Evolutionary conservation across 2,329 filamentous ascomycete species (phyloP), one percentile per base, ranked within the genome.

Genomic region (Colletotrichum sublineola): DNA sequence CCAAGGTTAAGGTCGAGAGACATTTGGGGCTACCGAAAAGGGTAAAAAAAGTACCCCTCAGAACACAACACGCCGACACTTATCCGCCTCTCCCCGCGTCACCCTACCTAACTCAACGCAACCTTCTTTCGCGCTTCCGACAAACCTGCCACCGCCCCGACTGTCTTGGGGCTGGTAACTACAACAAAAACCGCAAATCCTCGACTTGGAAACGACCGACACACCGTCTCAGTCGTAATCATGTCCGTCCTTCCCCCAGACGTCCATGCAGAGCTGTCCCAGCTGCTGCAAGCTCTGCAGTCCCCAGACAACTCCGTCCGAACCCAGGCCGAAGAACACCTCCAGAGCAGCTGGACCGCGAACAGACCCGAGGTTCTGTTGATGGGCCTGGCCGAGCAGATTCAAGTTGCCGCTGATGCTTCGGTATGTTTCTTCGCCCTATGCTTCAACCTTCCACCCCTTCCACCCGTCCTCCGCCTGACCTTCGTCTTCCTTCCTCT

Each of bases 331-430:
- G 96, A 99, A 83, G 94, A 97, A 75, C 93, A 95, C 81, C 86
- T 99, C 74, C 94, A 94, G 82, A 94, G 90, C 83, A 95, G 95
- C 87, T 99, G 96, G 96, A 93, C 95, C 46, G 85, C 86, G 74
- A 88, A 90, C 69, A 90, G 93, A 73, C 95, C 96, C 46, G 95
- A 98, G 79, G 88, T 97, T 77, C 87, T 98, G 77, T 86, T 99
- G 80, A 96, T 98, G 93, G 96, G 95, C 75, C 86, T 99, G 77
- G 95, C 93, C 52, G 96, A 98, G 85, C 96, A 98, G 84, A 91
- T 97, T 77, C 91, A 94, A 79, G 91, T 89, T 75, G 91, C 93
- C n/a, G 89, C 90, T 76, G 91, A 96, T 79, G 86, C 90, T 76
- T 87, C 89, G 72, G 94, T 96, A 88, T 66, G 82, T 77, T 68